Conservation (phyloP, 441 rosid genomes). For the Populus trichocarpa region DNA sequence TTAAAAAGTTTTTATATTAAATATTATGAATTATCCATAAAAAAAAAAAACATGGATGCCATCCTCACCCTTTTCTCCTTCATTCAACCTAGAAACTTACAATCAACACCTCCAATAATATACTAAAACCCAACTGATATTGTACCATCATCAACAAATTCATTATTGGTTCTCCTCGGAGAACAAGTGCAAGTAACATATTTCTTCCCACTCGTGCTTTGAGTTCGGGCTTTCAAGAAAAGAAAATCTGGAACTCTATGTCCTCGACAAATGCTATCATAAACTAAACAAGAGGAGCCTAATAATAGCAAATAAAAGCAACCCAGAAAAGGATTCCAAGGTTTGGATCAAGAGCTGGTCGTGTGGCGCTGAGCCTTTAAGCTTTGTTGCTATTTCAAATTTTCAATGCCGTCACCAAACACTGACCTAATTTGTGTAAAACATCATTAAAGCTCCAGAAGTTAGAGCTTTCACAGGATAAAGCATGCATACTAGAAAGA, state of each 20-base stretch:
- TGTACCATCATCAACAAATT: no score
- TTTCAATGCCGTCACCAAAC: constrained; percentile 48
- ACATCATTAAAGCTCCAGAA: constrained; percentile 69
- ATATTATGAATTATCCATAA: no score
- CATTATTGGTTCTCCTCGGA: no score
- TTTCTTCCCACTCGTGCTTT: no score
- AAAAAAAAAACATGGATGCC: no score
- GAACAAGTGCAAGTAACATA: no score
- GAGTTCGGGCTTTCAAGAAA: constrained; percentile 24
- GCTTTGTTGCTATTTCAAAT: constrained; percentile 62
- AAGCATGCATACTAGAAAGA: constrained; percentile 54
- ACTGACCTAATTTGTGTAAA: constrained; percentile 58
- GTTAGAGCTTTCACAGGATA: constrained; percentile 67
- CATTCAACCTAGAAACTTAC: no score
- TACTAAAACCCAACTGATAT: no score
- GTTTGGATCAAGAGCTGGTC: constrained; percentile 79
- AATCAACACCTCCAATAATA: no score
- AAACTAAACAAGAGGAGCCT: constrained; percentile 44
- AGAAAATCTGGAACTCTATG: constrained; percentile 66
- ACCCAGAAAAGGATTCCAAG: constrained; percentile 76
- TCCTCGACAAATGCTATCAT: constrained; percentile 72
- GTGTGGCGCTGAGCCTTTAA: constrained; percentile 70
- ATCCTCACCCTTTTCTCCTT: no score
- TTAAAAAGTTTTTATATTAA: no score
- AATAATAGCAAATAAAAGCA: constrained; percentile 62